Percentiles rank a stretch among this genome's conserved stretches.
These are phyloP conservation scores for Leishmania martiniquensis DNA, from an alignment of 208 protist genomes.

Conservation along the genomic window DNA sequence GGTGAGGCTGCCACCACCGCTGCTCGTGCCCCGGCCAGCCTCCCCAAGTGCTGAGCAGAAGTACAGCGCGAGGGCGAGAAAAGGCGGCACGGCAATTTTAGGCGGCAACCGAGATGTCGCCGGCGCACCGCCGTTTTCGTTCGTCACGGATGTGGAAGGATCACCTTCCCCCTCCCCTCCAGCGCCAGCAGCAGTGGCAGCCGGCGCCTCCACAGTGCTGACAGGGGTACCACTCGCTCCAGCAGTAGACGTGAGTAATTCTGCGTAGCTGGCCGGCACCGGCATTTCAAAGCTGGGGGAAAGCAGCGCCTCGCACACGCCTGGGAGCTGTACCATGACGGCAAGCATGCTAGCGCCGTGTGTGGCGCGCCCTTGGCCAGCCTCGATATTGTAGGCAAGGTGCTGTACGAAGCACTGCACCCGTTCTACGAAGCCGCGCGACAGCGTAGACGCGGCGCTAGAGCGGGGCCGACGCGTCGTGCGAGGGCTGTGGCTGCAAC, in stretches of 20 bases:
- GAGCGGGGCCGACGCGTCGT: neutral
- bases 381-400: slow-evolving; percentile 16
- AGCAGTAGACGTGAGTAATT: slow-evolving; percentile 12
- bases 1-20: slow-evolving; percentile 11
- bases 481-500: slow-evolving; percentile 3
- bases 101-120: neutral
- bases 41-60: slow-evolving; percentile 35
- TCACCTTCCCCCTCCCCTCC: slow-evolving; percentile 1
- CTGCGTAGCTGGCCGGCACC: slow-evolving; percentile 18
- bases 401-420: slow-evolving; percentile 29
- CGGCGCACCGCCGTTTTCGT: neutral
- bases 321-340: slow-evolving; percentile 31
- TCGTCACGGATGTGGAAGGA: neutral
- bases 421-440: slow-evolving; percentile 16
- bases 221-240: neutral
- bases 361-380: slow-evolving; percentile 10
- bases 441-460: neutral
- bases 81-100: slow-evolving; percentile 41
- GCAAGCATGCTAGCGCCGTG: slow-evolving; percentile 24
- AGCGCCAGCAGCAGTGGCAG: neutral
- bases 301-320: slow-evolving; percentile 29
- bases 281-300: slow-evolving; percentile 8
- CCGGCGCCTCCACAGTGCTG: neutral
- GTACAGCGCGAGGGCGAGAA: slow-evolving; percentile 41
- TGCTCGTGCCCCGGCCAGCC: slow-evolving; percentile 14